Evolutionary conservation across 768 basidiomycete species (phyloP), one percentile per base, ranked within the genome.

Genomic region (Suillus sp.): DNA sequence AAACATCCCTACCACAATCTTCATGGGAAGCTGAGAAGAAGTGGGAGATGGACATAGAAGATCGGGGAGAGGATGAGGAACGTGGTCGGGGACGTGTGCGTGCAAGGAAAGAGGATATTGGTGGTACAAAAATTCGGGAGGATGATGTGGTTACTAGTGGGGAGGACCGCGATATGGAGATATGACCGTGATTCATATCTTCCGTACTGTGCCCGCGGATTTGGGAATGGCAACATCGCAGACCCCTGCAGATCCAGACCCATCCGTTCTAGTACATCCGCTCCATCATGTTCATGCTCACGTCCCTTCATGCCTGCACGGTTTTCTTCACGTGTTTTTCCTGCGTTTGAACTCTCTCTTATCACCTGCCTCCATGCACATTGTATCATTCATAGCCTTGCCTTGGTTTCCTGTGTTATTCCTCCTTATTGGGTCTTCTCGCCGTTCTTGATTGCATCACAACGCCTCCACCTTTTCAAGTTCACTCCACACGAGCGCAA

Each of bases 401-500:
- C 37, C 37, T 27, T 40, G 56, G 38, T 57, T 57, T 57, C 27
- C 22, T 57, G 56, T 57, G 56, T 57, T 57, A 57, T 57, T 57
- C 11, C 56, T 57, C 56, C 56, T 57, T 57, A 57, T 57, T 57
- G 37, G 56, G 56, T 57, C 25, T 38, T 38, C 10, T 56, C 37
- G 37, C 27, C 35, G 37, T 38, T 56, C 37, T 56, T 56, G 55
- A 56, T 22, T 55, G 9, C 55, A 38, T 55, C 54, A 37, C 8
- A 18, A 56, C 55, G 22, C 34, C n/a, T 22, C 34, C 34, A 55
- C 34, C 53, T 55, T 14, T 37, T 14, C 35, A 54, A n/a, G 11
- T n/a, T 34, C 32, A 22, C 7, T n/a, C 6, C 27, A 20, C n/a
- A 18, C 22, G 37, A 37, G 30, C 18, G 10, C 18, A 6, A 5